These are phyloP conservation scores for Trypanosoma avium DNA, from an alignment of 208 protist genomes.

Conservation along the genomic window DNA sequence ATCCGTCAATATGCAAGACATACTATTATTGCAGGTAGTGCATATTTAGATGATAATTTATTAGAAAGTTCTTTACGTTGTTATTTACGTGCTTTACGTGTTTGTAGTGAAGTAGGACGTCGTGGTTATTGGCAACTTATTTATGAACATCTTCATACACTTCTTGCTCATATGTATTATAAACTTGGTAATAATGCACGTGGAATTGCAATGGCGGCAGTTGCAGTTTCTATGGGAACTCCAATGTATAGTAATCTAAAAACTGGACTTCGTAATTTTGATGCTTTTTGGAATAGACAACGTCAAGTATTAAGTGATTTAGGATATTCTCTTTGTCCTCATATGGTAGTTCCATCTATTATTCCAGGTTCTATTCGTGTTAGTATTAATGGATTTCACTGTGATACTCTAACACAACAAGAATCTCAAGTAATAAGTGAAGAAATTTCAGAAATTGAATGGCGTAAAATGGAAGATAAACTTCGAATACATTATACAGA, in stretches of 20 bases:
- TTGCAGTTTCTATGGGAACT: slow-evolving; percentile 52
- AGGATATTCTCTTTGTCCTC: slow-evolving; percentile 60
- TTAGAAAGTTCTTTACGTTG: slow-evolving; percentile 59
- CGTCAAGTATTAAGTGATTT: slow-evolving; percentile 41
- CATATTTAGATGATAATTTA: slow-evolving; percentile 50
- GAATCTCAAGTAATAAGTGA: slow-evolving; percentile 37
- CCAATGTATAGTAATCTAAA: slow-evolving; percentile 47
- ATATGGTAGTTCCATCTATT: slow-evolving; percentile 72
- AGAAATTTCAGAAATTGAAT: slow-evolving; percentile 51
- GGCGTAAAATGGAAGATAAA: slow-evolving; percentile 65
- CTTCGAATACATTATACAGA: slow-evolving; percentile 29
- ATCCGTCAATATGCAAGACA: slow-evolving; percentile 54
- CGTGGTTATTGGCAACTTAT: slow-evolving; percentile 50
- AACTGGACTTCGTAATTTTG: slow-evolving; percentile 40
- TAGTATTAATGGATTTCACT: slow-evolving; percentile 50
- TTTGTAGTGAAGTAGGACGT: slow-evolving; percentile 49
- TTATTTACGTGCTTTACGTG: slow-evolving; percentile 60
- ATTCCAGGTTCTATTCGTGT: slow-evolving; percentile 50
- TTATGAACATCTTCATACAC: slow-evolving; percentile 57
- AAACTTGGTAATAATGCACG: slow-evolving; percentile 57
- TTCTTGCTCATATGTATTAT: slow-evolving; percentile 57
- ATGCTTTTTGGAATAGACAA: slow-evolving; percentile 54
- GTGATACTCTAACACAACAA: slow-evolving; percentile 45
- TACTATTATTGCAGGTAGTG: slow-evolving; percentile 46
- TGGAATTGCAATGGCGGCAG: slow-evolving; percentile 44